Evolutionary conservation across 805 yeast genomes (phyloP), one percentile per base, ranked within the genome.

Genomic region (Saccharomycopsis schoenii): DNA sequence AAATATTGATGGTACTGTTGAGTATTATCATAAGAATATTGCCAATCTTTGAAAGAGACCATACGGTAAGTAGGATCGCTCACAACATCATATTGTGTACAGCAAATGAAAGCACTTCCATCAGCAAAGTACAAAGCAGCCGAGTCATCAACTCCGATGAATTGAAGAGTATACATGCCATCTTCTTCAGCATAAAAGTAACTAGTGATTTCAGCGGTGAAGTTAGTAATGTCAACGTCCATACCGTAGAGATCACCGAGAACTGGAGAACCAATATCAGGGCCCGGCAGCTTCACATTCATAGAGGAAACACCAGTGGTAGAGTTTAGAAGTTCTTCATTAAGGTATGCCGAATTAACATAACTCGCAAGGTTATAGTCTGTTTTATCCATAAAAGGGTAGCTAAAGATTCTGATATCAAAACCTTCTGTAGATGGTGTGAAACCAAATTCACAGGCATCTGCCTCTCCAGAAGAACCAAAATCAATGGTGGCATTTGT

Each of bases 41-140:
- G n/a, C 21, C 47, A 41, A 3, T n/a, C n/a, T n/a, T 15, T 15
- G n/a, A 41, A 41, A 41, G 47, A 41, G 4, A 41, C 21, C 17
- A 41, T 41, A 41, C 47, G 21, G n/a, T n/a, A 41, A n/a, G 47
- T 17, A 15, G 47, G 47, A 17, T n/a, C n/a, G n/a, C 21, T 41
- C 9, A 17, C 47, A 41, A 41, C 21, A n/a, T 41, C 47, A n/a
- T 41, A 4, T n/a, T 6, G 3, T 15, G 21, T 41, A 65, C 77
- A 71, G 65, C 80, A 77, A 36, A 68, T 69, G 25, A 75, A 69
- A 10, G 73, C 72, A 60, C 66, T 68, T 9, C 70, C 69, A 14
- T 64, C 66, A 50, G 74, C 74, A 58, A 71, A 62, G 56, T 66
- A 68, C 52, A 76, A 71, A 66, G 69, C 70, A 19, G 68, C 73